Evolutionary conservation across 2,329 filamentous ascomycete genomes (phyloP).

Genomic region (Calonectria henricotiae): DNA sequence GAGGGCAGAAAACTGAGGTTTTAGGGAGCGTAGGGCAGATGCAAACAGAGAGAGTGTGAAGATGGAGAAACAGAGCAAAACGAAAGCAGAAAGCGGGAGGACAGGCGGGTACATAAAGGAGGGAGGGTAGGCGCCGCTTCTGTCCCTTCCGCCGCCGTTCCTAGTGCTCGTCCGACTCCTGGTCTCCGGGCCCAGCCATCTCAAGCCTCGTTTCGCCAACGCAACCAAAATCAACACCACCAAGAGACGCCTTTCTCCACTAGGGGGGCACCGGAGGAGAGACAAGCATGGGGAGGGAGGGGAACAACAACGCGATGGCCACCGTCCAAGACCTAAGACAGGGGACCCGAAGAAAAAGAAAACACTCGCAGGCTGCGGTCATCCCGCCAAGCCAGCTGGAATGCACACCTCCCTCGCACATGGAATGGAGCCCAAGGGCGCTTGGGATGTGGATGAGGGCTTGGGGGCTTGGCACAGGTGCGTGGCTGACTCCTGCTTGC

Average conservation of each 20-base stretch:
- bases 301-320: background rate
- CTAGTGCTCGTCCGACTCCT: conserved; percentile 7
- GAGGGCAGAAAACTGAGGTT: conserved; percentile 32
- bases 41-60: conserved; percentile 15
- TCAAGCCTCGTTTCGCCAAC: conserved; percentile 15
- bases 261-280: background rate
- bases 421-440: conserved; percentile 12
- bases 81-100: background rate
- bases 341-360: background rate
- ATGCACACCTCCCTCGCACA: background rate
- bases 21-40: conserved; percentile 22
- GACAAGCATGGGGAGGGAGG: background rate
- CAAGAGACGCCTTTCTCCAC: background rate
- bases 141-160: conserved; percentile 4
- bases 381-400: conserved; percentile 2
- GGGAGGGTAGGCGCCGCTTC: background rate
- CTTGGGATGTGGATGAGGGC: background rate
- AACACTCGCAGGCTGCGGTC: background rate
- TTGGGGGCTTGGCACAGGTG: background rate
- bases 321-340: background rate
- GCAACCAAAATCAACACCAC: background rate
- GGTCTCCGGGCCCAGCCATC: conserved; percentile 17
- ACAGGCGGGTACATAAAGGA: conserved; percentile 9
- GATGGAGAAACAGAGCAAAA: background rate
- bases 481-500: conserved; percentile 9